phyloP scores from a whole-genome alignment of 2,329 filamentous ascomycete genomes.

The Aspergillus proliferans region DNA sequence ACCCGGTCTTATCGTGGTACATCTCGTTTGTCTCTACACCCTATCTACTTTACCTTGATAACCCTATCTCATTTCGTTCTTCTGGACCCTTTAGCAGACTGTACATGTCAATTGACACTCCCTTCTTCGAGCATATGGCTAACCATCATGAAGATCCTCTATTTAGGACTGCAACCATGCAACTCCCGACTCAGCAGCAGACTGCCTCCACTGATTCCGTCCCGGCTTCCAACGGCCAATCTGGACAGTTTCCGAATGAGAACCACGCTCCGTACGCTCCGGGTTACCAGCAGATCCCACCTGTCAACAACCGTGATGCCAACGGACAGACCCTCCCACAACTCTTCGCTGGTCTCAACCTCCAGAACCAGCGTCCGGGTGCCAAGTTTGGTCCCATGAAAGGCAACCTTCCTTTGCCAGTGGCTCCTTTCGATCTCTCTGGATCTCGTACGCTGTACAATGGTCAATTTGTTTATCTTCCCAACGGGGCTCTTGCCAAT shows the following conservation, averaged over 20 bases:
- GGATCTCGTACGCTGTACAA: constrained; percentile 22
- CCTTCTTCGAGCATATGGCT: background rate
- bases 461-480: constrained; percentile 25
- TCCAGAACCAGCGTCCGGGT: constrained; percentile 23
- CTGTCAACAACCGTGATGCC: constrained; percentile 13
- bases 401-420: constrained; percentile 15
- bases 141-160: constrained; percentile 1
- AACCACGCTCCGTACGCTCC: constrained; percentile 18
- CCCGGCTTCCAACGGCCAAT: constrained; percentile 15
- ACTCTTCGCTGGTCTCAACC: constrained; percentile 19
- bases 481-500: constrained; percentile 18
- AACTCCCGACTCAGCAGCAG: constrained; percentile 18
- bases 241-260: constrained; percentile 22
- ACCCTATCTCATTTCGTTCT: background rate
- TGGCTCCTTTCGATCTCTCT: constrained; percentile 23
- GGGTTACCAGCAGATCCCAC: constrained; percentile 15
- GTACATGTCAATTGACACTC: background rate
- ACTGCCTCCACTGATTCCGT: constrained; percentile 18
- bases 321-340: constrained; percentile 16
- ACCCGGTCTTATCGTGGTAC: constrained; percentile 4
- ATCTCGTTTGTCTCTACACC: background rate
- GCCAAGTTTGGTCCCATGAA: constrained; percentile 25
- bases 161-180: constrained; percentile 15
- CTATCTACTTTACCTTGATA: background rate
- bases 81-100: background rate